Evolutionary conservation across 2,329 filamentous ascomycete genomes (phyloP), one percentile per base, ranked within the genome.

Genomic region (Leptographium flavum): DNA sequence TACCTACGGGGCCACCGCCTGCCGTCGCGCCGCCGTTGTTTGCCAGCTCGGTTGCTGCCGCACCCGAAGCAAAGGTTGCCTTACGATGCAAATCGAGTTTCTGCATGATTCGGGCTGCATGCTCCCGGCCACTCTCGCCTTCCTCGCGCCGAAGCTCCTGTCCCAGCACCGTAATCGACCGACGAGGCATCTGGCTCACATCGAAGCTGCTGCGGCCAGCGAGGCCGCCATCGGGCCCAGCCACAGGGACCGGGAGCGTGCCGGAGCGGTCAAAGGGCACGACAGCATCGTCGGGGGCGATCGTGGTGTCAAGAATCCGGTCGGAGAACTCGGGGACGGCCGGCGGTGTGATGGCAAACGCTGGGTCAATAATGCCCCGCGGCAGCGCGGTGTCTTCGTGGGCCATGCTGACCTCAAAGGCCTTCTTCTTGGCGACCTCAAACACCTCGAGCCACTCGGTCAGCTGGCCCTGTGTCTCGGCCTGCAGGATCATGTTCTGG

Each of bases 381-480:
- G 68, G 63, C 5, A 72, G 57, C 3, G 65, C 59, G 21, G 61
- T 64, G 45, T 59, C 67, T 41, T 69, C 69, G 42, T 70, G 65
- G 28, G 68, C 70, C 52, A 78, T 73, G 55, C 69, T 81, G 15
- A 72, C 81, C 58, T 96, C 86, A 40, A 98, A 76, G 0, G 90
- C 90, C 58, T 83, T 87, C 54, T 88, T 86, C 65, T 98, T 98
- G 44, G 90, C 88, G 15, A 88, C 77, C 54, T 98, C 90, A 55
- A 98, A 95, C 0, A 90, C 81, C 52, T 85, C 79, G 45, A 98
- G 79, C 92, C 92, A 98, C 55, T 94, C 85, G 47, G 84, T 87
- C n/a, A 98, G 73, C 58, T 96, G 86, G 42, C 68, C 70, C 59
- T 98, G 92, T 0, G 87, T 94, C 60, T 98, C 92, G 5, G 90